Conservation (phyloP, 108 stramenopile species). For the Hondaea fermentalgiana region DNA sequence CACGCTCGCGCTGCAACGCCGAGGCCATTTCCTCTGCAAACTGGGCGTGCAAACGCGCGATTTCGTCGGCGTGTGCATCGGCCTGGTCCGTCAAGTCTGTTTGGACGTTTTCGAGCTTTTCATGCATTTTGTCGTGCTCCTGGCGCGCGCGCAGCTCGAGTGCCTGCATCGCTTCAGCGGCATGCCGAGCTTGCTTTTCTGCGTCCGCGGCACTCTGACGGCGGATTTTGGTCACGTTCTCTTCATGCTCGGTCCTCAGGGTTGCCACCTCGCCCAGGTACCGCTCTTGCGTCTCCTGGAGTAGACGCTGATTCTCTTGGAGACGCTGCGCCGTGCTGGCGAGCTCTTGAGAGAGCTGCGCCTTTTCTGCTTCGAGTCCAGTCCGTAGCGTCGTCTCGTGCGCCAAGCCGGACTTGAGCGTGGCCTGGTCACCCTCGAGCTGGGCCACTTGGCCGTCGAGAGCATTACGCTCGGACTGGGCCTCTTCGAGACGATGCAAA, state of each 20-base stretch:
- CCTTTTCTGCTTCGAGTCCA: background rate
- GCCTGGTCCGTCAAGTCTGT: background rate
- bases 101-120: background rate
- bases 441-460: background rate
- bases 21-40: background rate
- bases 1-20: background rate
- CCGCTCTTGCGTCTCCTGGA: background rate
- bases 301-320: background rate
- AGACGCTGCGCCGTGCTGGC: background rate
- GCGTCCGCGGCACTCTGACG: background rate
- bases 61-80: background rate
- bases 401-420: background rate
- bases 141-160: background rate
- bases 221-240: background rate
- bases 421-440: background rate
- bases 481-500: background rate
- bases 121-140: background rate
- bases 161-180: background rate
- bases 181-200: background rate
- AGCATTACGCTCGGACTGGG: background rate
- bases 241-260: background rate
- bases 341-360: background rate
- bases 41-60: background rate
- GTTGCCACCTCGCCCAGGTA: background rate
- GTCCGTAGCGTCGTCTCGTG: background rate